A percentile compares a stretch with the other conserved stretches of the same genome.
phyloP scores from a whole-genome alignment of 2,329 filamentous ascomycete genomes.

The Madurella mycetomatis region DNA sequence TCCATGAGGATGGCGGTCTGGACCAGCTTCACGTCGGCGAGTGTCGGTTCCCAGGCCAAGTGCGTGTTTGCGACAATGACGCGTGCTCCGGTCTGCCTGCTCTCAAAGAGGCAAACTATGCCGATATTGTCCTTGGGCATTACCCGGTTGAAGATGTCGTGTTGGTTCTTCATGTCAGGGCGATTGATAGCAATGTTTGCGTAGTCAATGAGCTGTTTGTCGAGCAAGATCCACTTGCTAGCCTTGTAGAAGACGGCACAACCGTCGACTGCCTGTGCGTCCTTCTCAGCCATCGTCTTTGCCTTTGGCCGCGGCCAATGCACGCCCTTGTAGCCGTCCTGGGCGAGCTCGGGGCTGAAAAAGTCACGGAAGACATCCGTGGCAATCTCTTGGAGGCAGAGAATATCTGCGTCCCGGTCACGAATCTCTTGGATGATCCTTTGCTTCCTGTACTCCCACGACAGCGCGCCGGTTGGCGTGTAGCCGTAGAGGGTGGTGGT shows the following conservation, averaged over 20 bases:
- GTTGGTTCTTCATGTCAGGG: constrained; percentile 93
- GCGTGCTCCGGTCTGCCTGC: constrained; percentile 80
- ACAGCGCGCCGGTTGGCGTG: constrained; percentile 73
- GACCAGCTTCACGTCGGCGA: constrained; percentile 92
- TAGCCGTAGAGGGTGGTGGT: constrained; percentile 85
- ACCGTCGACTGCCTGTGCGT: constrained; percentile 86
- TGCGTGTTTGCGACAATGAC: constrained; percentile 93
- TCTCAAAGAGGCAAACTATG: constrained; percentile 88
- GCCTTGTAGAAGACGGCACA: constrained; percentile 96
- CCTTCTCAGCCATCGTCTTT: constrained; percentile 85
- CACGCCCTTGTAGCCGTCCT: constrained; percentile 87
- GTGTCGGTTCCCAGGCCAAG: constrained; percentile 87
- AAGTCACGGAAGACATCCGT: constrained; percentile 87
- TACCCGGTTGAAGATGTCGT: constrained; percentile 96
- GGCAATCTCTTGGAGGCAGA: constrained; percentile 92
- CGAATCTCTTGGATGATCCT: constrained; percentile 80
- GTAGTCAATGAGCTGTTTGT: constrained; percentile 93
- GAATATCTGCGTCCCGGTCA: constrained; percentile 76
- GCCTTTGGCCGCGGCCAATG: constrained; percentile 89
- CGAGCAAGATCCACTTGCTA: constrained; percentile 87
- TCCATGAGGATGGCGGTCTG: constrained; percentile 96
- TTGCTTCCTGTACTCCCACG: constrained; percentile 82
- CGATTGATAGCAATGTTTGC: constrained; percentile 87
- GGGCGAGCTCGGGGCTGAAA: constrained; percentile 80
- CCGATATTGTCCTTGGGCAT: constrained; percentile 99